Base-by-base conservation (phyloP, 805 yeast species). In the Blastobotrys muscicola region DNA sequence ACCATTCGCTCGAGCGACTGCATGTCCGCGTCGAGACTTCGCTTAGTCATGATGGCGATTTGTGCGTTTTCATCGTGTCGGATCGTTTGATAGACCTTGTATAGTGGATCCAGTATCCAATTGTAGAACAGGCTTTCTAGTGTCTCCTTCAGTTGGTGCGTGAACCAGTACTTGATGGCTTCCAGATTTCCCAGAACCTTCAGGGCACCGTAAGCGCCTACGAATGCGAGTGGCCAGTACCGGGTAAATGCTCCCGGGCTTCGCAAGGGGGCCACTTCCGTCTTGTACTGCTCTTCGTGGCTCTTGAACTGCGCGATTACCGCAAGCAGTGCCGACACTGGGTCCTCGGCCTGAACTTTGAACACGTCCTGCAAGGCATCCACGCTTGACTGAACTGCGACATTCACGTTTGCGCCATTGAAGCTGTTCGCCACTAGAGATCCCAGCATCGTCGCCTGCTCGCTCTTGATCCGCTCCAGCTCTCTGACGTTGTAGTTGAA, bases 1-100 rank as follows among this genome's bases (percentile, higher is more conserved):
- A 86, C 85, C 98, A 90, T 90, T 45, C 96, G 63, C 56, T 86
- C 87, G 42, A 90, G 69, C 1, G 95, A 82, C 38, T 78, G 76
- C 51, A 86, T 66, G 54, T 89, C 97, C 0, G 92, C 76, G 32
- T 74, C 71, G 12, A 92, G 67, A 1, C 95, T 82, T 43, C 83
- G 82, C 57, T 82, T 82, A 2, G 90, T 78, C 63, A 85, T 78
- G 15, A 87, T 74, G 0, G 95, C 82, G 36, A 87, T 75, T 46
- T 80, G 75, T 1, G 81, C 75, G 32, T 70, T 68, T 11, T 82
- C 82, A 57, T 89, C 97, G 60, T 85, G 92, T 42, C 92, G 71
- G n/a, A 90, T 79, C 0, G 94, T 86, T 38, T 76, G 71, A 50
- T 85, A 65, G 50, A 90, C 80, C 52, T 83, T 80, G 35, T 68